Percentiles rank a stretch among this genome's conserved stretches.
These are phyloP conservation scores for Paraphoma chrysanthemicola DNA, from an alignment of 2,329 filamentous ascomycete genomes.

Conservation along the genomic window DNA sequence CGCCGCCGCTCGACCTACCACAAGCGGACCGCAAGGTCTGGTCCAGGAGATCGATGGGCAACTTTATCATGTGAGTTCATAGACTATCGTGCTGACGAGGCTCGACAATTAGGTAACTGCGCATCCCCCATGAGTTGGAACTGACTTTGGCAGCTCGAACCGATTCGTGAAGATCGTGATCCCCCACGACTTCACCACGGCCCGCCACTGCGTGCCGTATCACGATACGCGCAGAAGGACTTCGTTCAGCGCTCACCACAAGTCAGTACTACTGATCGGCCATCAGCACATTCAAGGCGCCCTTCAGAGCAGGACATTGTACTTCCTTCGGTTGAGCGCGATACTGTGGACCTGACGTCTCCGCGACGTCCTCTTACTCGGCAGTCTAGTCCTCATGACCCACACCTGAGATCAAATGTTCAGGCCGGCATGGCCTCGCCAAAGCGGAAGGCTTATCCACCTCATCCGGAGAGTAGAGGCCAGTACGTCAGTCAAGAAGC, in stretches of 20 bases:
- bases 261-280: slow-evolving; percentile 18
- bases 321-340: slow-evolving; percentile 44
- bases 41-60: slow-evolving; percentile 37
- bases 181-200: slow-evolving; percentile 24
- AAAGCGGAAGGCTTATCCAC: slow-evolving; percentile 27
- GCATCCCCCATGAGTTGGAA: slow-evolving; percentile 7
- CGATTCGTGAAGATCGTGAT: slow-evolving; percentile 24
- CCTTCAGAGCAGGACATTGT: slow-evolving; percentile 40
- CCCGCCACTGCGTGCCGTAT: slow-evolving; percentile 9
- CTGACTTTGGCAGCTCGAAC: slow-evolving; percentile 41
- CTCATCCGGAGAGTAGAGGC: slow-evolving; percentile 11
- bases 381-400: slow-evolving; percentile 11
- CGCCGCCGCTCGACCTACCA: slow-evolving; percentile 10
- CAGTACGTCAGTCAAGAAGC: slow-evolving; percentile 6
- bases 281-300: slow-evolving; percentile 23
- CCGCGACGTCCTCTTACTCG: slow-evolving; percentile 13
- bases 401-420: slow-evolving; percentile 8
- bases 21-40: slow-evolving; percentile 19
- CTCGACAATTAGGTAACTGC: slow-evolving; percentile 17
- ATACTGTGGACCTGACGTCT: slow-evolving; percentile 26
- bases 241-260: slow-evolving; percentile 18
- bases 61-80: slow-evolving; percentile 44
- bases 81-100: slow-evolving; percentile 14
- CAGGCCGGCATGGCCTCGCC: slow-evolving; percentile 15
- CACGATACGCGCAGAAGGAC: slow-evolving; percentile 17